Evolutionary conservation across 2,329 filamentous ascomycete genomes (phyloP), one percentile per base, ranked within the genome.

Genomic region (Fusarium concolor): DNA sequence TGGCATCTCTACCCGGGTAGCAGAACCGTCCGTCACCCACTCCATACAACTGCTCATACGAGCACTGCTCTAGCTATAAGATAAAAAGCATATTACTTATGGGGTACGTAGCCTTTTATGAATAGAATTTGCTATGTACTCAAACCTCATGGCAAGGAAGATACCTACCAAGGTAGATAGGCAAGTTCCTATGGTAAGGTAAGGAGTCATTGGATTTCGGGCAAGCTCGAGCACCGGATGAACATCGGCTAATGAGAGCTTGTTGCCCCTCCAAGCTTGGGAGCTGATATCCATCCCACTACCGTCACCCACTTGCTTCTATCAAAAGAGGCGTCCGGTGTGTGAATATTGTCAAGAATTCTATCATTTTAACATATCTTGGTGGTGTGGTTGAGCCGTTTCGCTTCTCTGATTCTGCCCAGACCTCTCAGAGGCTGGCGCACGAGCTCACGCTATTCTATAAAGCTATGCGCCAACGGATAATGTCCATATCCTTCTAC

Each of bases 401-500:
- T 28, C 41, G 24, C 14, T 28, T 24, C 31, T 15, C 33, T 35
- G 6, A 14, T 43, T 22, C 45, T 33, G 39, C 42, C 63, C 41
- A 46, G 43, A 51, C 64, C 62, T 67, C 38, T 20, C 10, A 15
- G 57, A 64, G 64, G 56, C 62, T 51, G 47, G 62, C 31, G 45
- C 57, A 60, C 14, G 35, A 38, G 35, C 49, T 60, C 49, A 51
- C 45, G 65, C 47, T 29, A 50, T 67, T 64, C 33, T 28, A 31
- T 53, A 54, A 64, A 73, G 72, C 67, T 75, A 80, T 81, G 78
- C 65, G 73, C 71, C 70, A 66, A 62, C 67, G 66, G 76, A 79
- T 71, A 74, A 80, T 80, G 76, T 75, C 44, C 58, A 72, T 71
- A 79, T 71, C 65, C 74, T 71, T 77, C 70, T 75, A 82, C 79